A percentile compares a stretch with the other conserved stretches of the same genome.
Conservation (phyloP, 768 basidiomycete species). For the Peribolospora kevripleyi region DNA sequence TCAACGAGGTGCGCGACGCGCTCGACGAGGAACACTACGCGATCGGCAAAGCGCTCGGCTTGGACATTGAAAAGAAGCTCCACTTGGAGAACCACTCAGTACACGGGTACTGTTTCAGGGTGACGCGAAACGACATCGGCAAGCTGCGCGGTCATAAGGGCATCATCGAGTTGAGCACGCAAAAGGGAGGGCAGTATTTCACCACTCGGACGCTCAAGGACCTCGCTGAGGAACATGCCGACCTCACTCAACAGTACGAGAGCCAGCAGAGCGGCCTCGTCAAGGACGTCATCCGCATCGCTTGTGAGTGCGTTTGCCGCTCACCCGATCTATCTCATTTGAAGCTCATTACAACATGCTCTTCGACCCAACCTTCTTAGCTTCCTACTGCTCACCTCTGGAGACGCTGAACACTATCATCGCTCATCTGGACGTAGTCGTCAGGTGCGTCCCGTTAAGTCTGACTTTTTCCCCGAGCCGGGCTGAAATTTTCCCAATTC, state of each 20-base stretch:
- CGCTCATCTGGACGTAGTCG: conserved; percentile 72
- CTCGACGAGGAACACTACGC: conserved; percentile 56
- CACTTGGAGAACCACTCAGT: conserved; percentile 75
- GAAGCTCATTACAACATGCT: background rate
- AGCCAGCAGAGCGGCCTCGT: conserved; percentile 58
- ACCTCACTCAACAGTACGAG: conserved; percentile 42
- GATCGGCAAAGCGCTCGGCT: conserved; percentile 41
- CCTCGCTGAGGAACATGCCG: conserved; percentile 45
- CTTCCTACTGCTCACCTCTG: conserved; percentile 71
- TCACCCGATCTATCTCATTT: background rate
- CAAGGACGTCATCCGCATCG: conserved; percentile 77
- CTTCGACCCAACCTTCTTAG: conserved; percentile 22
- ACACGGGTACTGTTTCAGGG: conserved; percentile 75
- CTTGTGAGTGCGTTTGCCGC: conserved; percentile 32
- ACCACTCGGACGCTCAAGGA: conserved; percentile 50
- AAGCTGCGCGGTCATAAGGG: background rate
- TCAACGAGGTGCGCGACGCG: conserved; percentile 48
- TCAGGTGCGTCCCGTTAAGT: conserved; percentile 32
- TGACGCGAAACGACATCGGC: conserved; percentile 47
- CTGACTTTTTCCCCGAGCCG: background rate
- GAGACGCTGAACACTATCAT: conserved; percentile 60
- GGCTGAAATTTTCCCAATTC: background rate
- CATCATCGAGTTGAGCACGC: background rate
- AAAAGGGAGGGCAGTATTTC: conserved; percentile 67
- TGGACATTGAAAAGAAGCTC: conserved; percentile 83